Evolutionary conservation across 164 flowering plant genomes (phyloP).

Genomic region (Macadamia integrifolia): DNA sequence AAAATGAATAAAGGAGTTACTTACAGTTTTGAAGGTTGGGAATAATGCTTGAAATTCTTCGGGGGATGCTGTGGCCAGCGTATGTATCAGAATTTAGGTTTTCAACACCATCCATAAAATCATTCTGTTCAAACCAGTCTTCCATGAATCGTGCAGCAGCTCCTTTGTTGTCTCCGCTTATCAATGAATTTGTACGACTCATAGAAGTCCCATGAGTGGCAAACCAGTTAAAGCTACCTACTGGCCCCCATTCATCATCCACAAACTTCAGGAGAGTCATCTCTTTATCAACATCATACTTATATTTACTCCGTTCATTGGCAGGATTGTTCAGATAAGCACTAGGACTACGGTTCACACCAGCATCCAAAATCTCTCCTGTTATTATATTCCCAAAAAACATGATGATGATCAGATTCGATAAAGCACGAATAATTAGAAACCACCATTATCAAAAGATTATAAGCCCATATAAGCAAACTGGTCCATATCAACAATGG

Average conservation of each 20-base stretch:
- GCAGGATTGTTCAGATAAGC: slow-evolving; percentile 90
- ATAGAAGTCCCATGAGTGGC: slow-evolving; percentile 99
- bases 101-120: slow-evolving; percentile 16
- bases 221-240: slow-evolving; percentile 98
- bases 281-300: slow-evolving; percentile 91
- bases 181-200: slow-evolving; percentile 92
- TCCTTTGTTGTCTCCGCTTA: slow-evolving; percentile 99
- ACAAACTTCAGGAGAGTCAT: slow-evolving; percentile 97
- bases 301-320: slow-evolving; percentile 69
- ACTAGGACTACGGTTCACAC: slow-evolving; percentile 96
- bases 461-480: no score
- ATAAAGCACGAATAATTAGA: not conserved
- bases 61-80: slow-evolving; percentile 31
- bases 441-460: not conserved
- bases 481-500: no score
- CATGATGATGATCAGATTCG: not conserved
- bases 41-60: slow-evolving; percentile 72
- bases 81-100: slow-evolving; percentile 15
- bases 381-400: slow-evolving; percentile 17
- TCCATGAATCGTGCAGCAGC: slow-evolving; percentile 99
- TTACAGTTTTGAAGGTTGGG: slow-evolving; percentile 46
- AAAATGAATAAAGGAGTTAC: slow-evolving; percentile 15
- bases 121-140: slow-evolving; percentile 80
- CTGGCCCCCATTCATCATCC: slow-evolving; percentile 92
- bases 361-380: slow-evolving; percentile 91